These are phyloP conservation scores for Tricholoma saponaceum DNA, from an alignment of 768 basidiomycete species.

Conservation along the genomic window DNA sequence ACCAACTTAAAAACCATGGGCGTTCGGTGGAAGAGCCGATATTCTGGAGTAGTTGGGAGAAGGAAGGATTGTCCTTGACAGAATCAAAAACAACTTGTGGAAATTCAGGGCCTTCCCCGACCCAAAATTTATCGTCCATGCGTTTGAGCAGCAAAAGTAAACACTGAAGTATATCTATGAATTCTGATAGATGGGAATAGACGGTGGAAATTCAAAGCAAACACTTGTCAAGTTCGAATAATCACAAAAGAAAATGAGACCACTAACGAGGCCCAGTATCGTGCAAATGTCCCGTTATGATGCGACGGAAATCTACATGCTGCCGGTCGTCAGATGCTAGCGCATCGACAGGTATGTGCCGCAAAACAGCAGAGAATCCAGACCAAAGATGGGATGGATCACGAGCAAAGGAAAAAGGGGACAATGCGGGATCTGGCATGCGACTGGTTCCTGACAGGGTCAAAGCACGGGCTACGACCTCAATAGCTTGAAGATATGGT, in stretches of 20 bases:
- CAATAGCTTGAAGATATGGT: conserved; percentile 43
- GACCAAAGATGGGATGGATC: conserved; percentile 52
- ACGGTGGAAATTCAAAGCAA: conserved; percentile 3
- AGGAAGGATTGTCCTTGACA: conserved; percentile 73
- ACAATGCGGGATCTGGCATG: conserved; percentile 6
- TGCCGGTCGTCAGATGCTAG: conserved; percentile 28
- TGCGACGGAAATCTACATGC: conserved; percentile 42
- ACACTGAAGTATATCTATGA: conserved; percentile 52
- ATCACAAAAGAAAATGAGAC: conserved; percentile 10
- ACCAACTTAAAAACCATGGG: conserved; percentile 60
- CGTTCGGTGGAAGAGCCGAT: conserved; percentile 26
- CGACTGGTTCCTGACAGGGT: neutral
- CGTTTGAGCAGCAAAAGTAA: conserved; percentile 60
- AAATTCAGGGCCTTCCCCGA: conserved; percentile 63
- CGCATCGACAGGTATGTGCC: conserved; percentile 47
- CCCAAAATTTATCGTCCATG: conserved; percentile 59
- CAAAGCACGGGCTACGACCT: conserved; percentile 26
- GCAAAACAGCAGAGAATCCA: conserved; percentile 38
- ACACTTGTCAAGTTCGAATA: conserved; percentile 7
- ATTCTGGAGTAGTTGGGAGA: conserved; percentile 40
- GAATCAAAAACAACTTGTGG: conserved; percentile 78
- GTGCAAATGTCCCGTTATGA: conserved; percentile 59
- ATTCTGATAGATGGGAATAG: conserved; percentile 39
- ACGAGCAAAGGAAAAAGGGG: conserved; percentile 25
- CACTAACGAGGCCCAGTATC: conserved; percentile 58